Evolutionary conservation across 2,329 filamentous ascomycete genomes (phyloP), one percentile per base, ranked within the genome.

Genomic region (Penicillium occitanis): DNA sequence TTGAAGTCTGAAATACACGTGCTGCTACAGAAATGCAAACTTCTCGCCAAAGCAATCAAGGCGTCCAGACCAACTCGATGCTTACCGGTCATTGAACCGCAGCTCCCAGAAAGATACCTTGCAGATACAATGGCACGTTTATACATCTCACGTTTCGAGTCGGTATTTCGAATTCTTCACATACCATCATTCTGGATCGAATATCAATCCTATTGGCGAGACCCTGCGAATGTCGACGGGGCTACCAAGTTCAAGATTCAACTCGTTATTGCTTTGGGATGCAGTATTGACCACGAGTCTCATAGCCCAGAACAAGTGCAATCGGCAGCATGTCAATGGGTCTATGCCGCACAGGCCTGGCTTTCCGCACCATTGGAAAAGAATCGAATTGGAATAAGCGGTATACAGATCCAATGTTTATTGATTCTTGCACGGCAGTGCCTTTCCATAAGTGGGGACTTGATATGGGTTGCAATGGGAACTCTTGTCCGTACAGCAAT

Each of bases 401-500:
- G 61, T 3, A 17, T 63, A 17, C 61, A 63, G 33, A 30, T 57
- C 13, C 61, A 63, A 51, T 63, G 61, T 42, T 17, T 63, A n/a
- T 25, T 63, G 6, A 46, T 63, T 8, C 61, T 63, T 44, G 61
- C 61, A 13, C 50, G 61, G 0, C 61, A 63, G 35, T 33, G 22
- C 13, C 35, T 55, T 5, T 53, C 48, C 1, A 25, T 57, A 14
- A 25, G 61, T 17, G 61, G 61, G 2, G 40, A 63, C 19, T 35
- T 55, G 50, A 46, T 63, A 11, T 67, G 84, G 84, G 75, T 83
- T 5, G 75, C 81, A 1, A 79, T 81, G 0, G 83, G 83, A 3
- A 82, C 79, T 11, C 68, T 87, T 11, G 72, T 87, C 6, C 80
- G 83, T 28, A 78, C 84, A 58, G 84, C 83, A 17, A 82, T 87